Base-by-base conservation (phyloP, 495 filamentous ascomycete species). In the Rostrohypoxylon terebratum region DNA sequence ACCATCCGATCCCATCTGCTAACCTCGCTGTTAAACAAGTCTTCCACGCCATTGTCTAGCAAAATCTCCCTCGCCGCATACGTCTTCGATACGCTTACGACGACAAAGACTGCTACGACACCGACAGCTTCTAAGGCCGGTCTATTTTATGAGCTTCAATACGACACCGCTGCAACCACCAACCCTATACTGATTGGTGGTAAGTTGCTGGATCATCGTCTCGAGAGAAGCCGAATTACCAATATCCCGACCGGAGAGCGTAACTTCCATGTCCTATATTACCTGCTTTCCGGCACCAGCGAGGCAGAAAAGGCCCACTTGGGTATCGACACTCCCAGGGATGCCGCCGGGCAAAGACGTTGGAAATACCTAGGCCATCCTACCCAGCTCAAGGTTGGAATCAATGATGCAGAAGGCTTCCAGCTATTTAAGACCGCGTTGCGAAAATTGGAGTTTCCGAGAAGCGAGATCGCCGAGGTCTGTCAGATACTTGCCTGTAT, bases 311-410 rank as follows among this genome's bases (percentile, higher is more conserved):
- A 96, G 81, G 75, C 88, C 1, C 96, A 99, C 82, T 79, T 99
- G 25, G 94, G 94, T 18, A 88, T 99, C 34, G 93, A 97, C 23
- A 88, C 84, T 34, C 80, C 78, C 8, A 55, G 67, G 47, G 81
- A 87, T 38, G 84, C 82, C n/a, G 75, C 84, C 14, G 84, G 84
- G 20, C 87, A 90, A 70, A 95, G 92, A 82, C 83, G 96, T 79
- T 99, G 96, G 96, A 89, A 92, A 76, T 99, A 98, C 80, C 85
- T 99, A 23, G 96, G 96, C 18, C 96, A 99, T 76, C 95, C 95
- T 1, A 97, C 95, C 0, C 96, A 99, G 77, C 85, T 99, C 28
- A 98, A 97, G 77, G 93, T 98, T 33, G 96, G 96, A 21, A 93
- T 99, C 77, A 97, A 99, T 77, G 96, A 99, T 78, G 83, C 88